Conservation (phyloP, 495 filamentous ascomycete genomes). For the Penicillium ucsense region DNA sequence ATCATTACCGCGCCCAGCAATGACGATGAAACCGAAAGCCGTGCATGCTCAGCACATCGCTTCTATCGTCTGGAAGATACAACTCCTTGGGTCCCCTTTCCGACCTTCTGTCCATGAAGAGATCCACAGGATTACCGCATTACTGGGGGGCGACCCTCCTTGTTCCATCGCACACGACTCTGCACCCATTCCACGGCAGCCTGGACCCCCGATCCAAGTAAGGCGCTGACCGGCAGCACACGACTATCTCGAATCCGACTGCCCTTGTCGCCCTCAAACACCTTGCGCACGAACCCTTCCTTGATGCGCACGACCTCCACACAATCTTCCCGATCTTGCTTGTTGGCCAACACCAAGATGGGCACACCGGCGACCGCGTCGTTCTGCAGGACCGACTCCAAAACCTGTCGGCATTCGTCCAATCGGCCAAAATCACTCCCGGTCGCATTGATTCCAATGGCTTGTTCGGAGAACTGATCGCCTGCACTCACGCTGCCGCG, state of each 20-base stretch:
- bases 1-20: no score
- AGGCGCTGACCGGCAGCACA: slow-evolving; percentile 82
- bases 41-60: no score
- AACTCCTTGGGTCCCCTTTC: no score
- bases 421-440: slow-evolving; percentile 56
- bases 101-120: no score
- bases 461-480: slow-evolving; percentile 26
- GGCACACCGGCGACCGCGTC: slow-evolving; percentile 83
- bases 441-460: slow-evolving; percentile 32
- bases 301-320: slow-evolving; percentile 96
- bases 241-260: slow-evolving; percentile 76
- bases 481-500: slow-evolving; percentile 4
- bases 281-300: slow-evolving; percentile 85
- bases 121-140: slow-evolving; percentile 54
- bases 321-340: slow-evolving; percentile 95
- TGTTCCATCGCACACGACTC: slow-evolving; percentile 89
- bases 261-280: slow-evolving; percentile 89
- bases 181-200: slow-evolving; percentile 96
- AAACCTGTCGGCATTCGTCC: slow-evolving; percentile 78
- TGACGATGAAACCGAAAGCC: no score
- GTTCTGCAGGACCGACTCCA: slow-evolving; percentile 76
- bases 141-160: slow-evolving; percentile 80
- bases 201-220: slow-evolving; percentile 82
- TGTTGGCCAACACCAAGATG: slow-evolving; percentile 87
- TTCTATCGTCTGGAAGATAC: no score